phyloP scores from a whole-genome alignment of 352 stramenopile species.

The Thalassiosira pacifica region DNA sequence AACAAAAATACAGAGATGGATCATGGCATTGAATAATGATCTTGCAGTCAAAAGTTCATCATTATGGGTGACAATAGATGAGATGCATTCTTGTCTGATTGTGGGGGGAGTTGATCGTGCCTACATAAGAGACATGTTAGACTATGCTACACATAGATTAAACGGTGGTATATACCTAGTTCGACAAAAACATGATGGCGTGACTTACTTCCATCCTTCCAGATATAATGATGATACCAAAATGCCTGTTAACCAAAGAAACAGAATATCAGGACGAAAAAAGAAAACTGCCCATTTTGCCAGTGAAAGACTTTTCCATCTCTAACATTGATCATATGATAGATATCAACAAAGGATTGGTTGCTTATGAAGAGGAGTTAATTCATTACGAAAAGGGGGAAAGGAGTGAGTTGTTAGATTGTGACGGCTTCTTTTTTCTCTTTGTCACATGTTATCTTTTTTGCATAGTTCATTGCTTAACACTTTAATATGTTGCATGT shows the following conservation, averaged over 20 bases:
- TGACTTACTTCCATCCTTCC: background rate
- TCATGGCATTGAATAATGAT: background rate
- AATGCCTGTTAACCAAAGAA: background rate
- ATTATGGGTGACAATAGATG: background rate
- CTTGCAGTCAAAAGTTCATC: background rate
- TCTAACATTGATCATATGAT: background rate
- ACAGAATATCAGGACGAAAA: background rate
- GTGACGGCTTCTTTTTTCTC: background rate
- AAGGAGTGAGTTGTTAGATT: background rate
- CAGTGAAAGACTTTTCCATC: background rate
- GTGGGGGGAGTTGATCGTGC: background rate
- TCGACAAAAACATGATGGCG: background rate
- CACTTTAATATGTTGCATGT: background rate
- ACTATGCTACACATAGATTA: background rate
- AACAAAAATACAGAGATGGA: background rate
- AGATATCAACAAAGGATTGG: background rate
- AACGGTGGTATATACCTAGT: background rate
- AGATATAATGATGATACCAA: background rate
- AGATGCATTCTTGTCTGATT: background rate
- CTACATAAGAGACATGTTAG: background rate
- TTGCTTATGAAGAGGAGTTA: background rate
- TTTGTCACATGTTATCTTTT: too few species aligned
- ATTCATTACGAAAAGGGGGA: background rate
- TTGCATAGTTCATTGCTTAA: background rate
- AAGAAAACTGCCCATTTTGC: background rate